phyloP scores from a whole-genome alignment of 208 protist species.

The Leishmania turanica region DNA sequence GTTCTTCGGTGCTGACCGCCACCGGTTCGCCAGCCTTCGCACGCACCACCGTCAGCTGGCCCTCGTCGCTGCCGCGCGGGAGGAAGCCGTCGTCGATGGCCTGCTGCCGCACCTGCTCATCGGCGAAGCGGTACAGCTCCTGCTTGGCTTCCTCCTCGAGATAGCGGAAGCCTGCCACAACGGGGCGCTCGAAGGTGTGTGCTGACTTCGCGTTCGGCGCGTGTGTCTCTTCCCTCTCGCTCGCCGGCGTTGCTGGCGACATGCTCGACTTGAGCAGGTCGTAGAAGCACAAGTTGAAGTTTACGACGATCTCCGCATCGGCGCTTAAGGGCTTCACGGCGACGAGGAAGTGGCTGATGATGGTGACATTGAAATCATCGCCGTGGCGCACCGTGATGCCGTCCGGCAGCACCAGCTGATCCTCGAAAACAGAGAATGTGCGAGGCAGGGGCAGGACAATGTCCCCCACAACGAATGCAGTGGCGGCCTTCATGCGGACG shows the following conservation, averaged over 20 bases:
- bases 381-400: slow-evolving; percentile 47
- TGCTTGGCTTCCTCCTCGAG: slow-evolving; percentile 64
- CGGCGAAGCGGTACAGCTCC: slow-evolving; percentile 65
- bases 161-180: slow-evolving; percentile 61
- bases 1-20: slow-evolving; percentile 42
- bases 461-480: slow-evolving; percentile 52
- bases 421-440: slow-evolving; percentile 38
- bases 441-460: slow-evolving; percentile 65
- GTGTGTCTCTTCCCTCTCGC: not conserved
- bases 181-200: slow-evolving; percentile 30
- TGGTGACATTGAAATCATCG: slow-evolving; percentile 67
- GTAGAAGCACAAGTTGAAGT: slow-evolving; percentile 78
- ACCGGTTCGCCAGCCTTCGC: slow-evolving; percentile 39
- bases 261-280: slow-evolving; percentile 33
- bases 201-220: not conserved
- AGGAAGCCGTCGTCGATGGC: slow-evolving; percentile 75
- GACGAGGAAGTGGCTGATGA: slow-evolving; percentile 83
- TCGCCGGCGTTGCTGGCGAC: not conserved
- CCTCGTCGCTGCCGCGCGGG: slow-evolving; percentile 46
- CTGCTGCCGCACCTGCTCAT: slow-evolving; percentile 78
- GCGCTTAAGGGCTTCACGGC: slow-evolving; percentile 41
- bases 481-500: slow-evolving; percentile 46
- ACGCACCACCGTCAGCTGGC: slow-evolving; percentile 56
- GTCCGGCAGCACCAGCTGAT: slow-evolving; percentile 54
- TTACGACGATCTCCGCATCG: slow-evolving; percentile 58